A percentile compares a stretch with the other conserved stretches of the same genome.
Evolutionary conservation across 768 basidiomycete genomes (phyloP).

Genomic region (Phanerochaete carnosa): DNA sequence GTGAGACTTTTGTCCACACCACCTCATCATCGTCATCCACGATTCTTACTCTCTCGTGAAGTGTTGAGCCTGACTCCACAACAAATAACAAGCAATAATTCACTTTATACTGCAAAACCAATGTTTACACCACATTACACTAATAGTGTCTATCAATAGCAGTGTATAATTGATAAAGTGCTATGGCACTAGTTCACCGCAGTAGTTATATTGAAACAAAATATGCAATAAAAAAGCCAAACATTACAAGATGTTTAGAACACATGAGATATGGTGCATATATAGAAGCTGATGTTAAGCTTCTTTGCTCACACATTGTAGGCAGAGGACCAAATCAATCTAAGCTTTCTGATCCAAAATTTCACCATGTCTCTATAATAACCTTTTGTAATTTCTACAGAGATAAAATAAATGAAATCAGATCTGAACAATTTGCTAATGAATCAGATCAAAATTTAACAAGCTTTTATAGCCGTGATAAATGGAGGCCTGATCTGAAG

Average conservation of each 20-base stretch:
- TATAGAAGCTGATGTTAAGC: conserved; percentile 33
- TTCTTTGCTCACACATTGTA: conserved; percentile 27
- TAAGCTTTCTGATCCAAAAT: conserved; percentile 17
- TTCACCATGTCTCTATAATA: conserved; percentile 36
- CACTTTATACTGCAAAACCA: conserved; percentile 19
- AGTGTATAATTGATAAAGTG: conserved; percentile 11
- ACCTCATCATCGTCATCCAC: too few relatives aligned
- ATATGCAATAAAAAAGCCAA: conserved; percentile 15
- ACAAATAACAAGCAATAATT: conserved; percentile 14
- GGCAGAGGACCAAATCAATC: conserved; percentile 7
- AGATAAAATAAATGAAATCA: conserved; percentile 36
- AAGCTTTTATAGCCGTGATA: conserved; percentile 22
- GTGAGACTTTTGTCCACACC: too few relatives aligned
- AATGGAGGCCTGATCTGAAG: not conserved
- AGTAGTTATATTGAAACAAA: conserved; percentile 18
- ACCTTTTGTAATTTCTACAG: conserved; percentile 33
- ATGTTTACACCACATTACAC: not conserved
- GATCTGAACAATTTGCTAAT: conserved; percentile 28
- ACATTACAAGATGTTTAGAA: conserved; percentile 29
- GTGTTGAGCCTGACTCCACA: too few relatives aligned
- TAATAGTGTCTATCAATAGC: not conserved
- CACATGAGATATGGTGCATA: conserved; percentile 40
- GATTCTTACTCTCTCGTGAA: too few relatives aligned
- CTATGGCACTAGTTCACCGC: conserved; percentile 17
- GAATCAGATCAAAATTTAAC: conserved; percentile 25